phyloP scores from a whole-genome alignment of 805 yeast species.

The Wickerhamomyces canadensis region DNA sequence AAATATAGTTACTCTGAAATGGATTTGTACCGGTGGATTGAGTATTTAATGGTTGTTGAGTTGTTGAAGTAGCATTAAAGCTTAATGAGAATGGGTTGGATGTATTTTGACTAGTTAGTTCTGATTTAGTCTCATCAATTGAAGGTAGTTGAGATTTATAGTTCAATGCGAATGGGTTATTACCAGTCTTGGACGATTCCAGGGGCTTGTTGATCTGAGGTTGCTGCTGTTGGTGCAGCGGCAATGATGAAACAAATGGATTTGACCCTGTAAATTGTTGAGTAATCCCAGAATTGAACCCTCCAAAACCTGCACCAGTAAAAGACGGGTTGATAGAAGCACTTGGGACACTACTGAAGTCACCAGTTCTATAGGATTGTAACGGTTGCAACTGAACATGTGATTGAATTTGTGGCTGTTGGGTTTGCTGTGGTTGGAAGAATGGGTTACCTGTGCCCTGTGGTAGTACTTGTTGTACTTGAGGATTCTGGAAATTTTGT shows the following conservation, averaged over 20 bases:
- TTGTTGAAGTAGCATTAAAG: too few species aligned
- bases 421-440: conserved; percentile 12
- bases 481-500: conserved; percentile 17
- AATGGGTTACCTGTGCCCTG: conserved; percentile 7
- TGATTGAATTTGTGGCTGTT: conserved; percentile 14
- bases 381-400: conserved; percentile 17
- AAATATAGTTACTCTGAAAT: conserved; percentile 17
- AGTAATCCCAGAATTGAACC: conserved; percentile 26
- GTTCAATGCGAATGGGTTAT: conserved; percentile 25
- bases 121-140: conserved; percentile 11
- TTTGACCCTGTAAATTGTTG: conserved; percentile 25
- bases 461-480: conserved; percentile 10
- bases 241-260: conserved; percentile 29
- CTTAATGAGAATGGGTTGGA: conserved; percentile 26
- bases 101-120: too few species aligned
- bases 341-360: conserved; percentile 15
- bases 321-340: conserved; percentile 26
- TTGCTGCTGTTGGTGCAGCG: conserved; percentile 10
- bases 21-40: conserved; percentile 39
- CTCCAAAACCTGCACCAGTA: conserved; percentile 61
- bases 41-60: conserved; percentile 9
- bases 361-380: conserved; percentile 16
- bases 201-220: conserved; percentile 5
- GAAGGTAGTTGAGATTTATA: conserved; percentile 12
- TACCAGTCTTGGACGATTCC: conserved; percentile 20